Percentiles rank a stretch among this genome's conserved stretches.
These are phyloP conservation scores for Mucor sp. DNA, from an alignment of 371 early-diverging fungal species.

Conservation along the genomic window DNA sequence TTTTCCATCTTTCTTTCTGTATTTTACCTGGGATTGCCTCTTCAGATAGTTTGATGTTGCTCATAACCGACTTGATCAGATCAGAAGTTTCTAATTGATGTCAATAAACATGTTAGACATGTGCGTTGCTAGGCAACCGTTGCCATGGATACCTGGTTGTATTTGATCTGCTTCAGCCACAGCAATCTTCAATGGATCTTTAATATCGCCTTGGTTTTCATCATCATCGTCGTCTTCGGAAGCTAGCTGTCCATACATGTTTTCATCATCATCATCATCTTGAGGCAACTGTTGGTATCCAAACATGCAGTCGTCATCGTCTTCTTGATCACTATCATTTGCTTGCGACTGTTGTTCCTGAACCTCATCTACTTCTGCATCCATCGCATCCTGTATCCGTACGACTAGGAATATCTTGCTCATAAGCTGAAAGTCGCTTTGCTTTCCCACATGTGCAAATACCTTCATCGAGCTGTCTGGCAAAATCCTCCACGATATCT, in stretches of 20 bases:
- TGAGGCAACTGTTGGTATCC: slow-evolving; percentile 39
- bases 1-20: slow-evolving; percentile 3
- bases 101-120: neutral
- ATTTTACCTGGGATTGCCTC: slow-evolving; percentile 38
- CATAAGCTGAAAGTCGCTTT: neutral
- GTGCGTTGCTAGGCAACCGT: neutral
- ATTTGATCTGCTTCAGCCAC: slow-evolving; percentile 17
- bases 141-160: slow-evolving; percentile 21
- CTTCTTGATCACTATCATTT: slow-evolving; percentile 14
- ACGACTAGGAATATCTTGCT: slow-evolving; percentile 5
- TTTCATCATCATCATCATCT: slow-evolving; percentile 34
- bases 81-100: slow-evolving; percentile 32
- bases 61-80: slow-evolving; percentile 43
- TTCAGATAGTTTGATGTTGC: slow-evolving; percentile 32
- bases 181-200: slow-evolving; percentile 19
- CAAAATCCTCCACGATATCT: slow-evolving; percentile 41
- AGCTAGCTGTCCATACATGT: slow-evolving; percentile 11
- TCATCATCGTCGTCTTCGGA: slow-evolving; percentile 27
- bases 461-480: slow-evolving; percentile 40
- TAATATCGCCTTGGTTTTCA: neutral
- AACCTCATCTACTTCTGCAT: slow-evolving; percentile 1
- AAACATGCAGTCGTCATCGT: slow-evolving; percentile 10
- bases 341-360: neutral
- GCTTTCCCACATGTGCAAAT: neutral
- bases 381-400: slow-evolving; percentile 16